A percentile compares a stretch with the other conserved stretches of the same genome.
Conservation (phyloP, 2,329 filamentous ascomycete genomes). For the Meredithiella fracta region DNA sequence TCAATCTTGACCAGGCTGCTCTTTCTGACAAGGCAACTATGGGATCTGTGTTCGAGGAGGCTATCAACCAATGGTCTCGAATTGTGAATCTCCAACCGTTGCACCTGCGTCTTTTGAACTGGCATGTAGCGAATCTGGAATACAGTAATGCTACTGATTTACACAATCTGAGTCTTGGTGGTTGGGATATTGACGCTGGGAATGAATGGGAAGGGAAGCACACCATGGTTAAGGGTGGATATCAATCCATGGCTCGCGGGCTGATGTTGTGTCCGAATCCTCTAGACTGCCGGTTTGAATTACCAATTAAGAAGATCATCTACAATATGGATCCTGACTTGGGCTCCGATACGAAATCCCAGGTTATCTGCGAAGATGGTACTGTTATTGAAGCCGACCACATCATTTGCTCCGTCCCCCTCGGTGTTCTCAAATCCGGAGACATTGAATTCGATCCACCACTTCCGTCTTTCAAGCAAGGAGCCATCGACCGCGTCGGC, state of each 20-base stretch:
- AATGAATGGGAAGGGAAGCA: constrained; percentile 96
- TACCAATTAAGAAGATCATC: constrained; percentile 53
- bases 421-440: constrained; percentile 79
- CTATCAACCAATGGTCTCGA: constrained; percentile 71
- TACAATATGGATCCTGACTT: constrained; percentile 32
- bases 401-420: constrained; percentile 75
- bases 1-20: constrained; percentile 54
- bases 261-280: constrained; percentile 60
- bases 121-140: constrained; percentile 96
- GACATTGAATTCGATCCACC: constrained; percentile 74
- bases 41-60: constrained; percentile 80
- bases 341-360: constrained; percentile 30
- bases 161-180: constrained; percentile 67
- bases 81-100: constrained; percentile 70
- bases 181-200: constrained; percentile 94
- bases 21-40: constrained; percentile 53
- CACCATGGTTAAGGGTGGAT: constrained; percentile 83
- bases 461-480: constrained; percentile 72
- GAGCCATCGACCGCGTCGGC: constrained; percentile 66
- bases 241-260: constrained; percentile 82
- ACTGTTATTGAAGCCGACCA: constrained; percentile 66
- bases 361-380: constrained; percentile 63
- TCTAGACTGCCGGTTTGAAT: constrained; percentile 60
- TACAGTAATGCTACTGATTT: constrained; percentile 92
- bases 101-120: constrained; percentile 83